Evolutionary conservation across 169 alveolate species (phyloP).

Genomic region (Fabrea salina): DNA sequence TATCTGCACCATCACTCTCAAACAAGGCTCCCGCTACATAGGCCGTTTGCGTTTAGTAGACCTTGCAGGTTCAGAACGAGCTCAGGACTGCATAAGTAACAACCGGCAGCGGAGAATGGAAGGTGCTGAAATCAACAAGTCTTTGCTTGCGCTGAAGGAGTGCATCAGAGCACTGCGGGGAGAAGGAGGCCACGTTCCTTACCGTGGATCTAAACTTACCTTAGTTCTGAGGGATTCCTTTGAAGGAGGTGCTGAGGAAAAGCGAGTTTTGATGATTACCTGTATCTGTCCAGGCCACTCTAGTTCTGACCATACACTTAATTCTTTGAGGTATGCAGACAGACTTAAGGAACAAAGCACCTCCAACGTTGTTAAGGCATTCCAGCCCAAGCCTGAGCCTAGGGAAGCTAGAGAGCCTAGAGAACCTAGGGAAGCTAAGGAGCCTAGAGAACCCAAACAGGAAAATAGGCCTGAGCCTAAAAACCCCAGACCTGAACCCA

Average conservation of each 20-base stretch:
- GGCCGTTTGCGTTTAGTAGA: slow-evolving; percentile 82
- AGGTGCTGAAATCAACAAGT: slow-evolving; percentile 87
- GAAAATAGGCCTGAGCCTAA: slow-evolving; percentile 5
- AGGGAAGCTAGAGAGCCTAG: slow-evolving; percentile 29
- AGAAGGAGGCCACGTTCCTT: slow-evolving; percentile 75
- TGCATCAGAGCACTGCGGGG: slow-evolving; percentile 84
- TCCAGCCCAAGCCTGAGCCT: slow-evolving; percentile 32
- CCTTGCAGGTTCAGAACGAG: slow-evolving; percentile 89
- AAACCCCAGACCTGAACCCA: neutral
- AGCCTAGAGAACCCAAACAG: no score
- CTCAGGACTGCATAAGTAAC: slow-evolving; percentile 81
- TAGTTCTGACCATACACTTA: slow-evolving; percentile 81
- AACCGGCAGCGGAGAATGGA: slow-evolving; percentile 78
- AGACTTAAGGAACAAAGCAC: slow-evolving; percentile 56
- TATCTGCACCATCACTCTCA: slow-evolving; percentile 67
- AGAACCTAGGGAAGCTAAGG: no score
- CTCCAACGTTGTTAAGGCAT: neutral
- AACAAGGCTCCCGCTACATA: slow-evolving; percentile 44
- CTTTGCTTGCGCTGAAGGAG: slow-evolving; percentile 84
- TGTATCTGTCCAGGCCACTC: slow-evolving; percentile 83
- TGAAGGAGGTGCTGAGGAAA: slow-evolving; percentile 57
- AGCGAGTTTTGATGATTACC: slow-evolving; percentile 79
- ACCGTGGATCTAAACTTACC: slow-evolving; percentile 79
- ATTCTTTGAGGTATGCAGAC: slow-evolving; percentile 79
- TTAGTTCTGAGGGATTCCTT: slow-evolving; percentile 86